These are phyloP conservation scores for Aschersonia sp. DNA, from an alignment of 2,329 filamentous ascomycete genomes.

Conservation along the genomic window DNA sequence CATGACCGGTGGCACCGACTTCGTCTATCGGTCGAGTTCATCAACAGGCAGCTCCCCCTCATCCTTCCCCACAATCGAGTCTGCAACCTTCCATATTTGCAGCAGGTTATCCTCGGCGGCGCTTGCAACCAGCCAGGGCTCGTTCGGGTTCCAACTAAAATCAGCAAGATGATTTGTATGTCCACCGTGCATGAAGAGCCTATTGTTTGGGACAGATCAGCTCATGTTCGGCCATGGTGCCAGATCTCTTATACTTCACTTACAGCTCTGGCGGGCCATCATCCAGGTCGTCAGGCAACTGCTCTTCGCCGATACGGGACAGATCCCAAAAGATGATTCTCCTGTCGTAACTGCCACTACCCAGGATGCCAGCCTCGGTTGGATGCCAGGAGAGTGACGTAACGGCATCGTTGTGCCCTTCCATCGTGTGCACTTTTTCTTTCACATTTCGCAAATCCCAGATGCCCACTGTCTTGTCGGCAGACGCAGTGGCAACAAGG, in stretches of 20 bases:
- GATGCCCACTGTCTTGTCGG: conserved; percentile 85
- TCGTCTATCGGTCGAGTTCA: conserved; percentile 51
- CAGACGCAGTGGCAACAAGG: conserved; percentile 81
- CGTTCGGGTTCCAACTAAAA: conserved; percentile 95
- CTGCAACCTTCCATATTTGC: conserved; percentile 83
- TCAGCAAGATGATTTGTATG: conserved; percentile 95
- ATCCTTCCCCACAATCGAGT: conserved; percentile 68
- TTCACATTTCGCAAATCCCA: conserved; percentile 92
- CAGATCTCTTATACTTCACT: conserved; percentile 16
- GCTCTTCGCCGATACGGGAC: conserved; percentile 81
- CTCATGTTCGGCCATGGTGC: neutral
- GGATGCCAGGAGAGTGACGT: conserved; percentile 94
- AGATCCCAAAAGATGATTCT: conserved; percentile 96
- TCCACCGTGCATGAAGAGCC: conserved; percentile 90
- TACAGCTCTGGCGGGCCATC: conserved; percentile 91
- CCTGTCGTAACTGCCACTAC: conserved; percentile 83
- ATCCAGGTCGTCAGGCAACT: conserved; percentile 85
- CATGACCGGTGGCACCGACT: too few relatives aligned
- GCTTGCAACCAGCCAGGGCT: conserved; percentile 91
- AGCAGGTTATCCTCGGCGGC: conserved; percentile 94
- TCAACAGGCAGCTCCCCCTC: conserved; percentile 61
- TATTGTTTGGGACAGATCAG: neutral
- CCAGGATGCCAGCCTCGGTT: conserved; percentile 72
- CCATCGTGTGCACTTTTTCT: conserved; percentile 76
- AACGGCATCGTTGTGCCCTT: conserved; percentile 78